phyloP scores from a whole-genome alignment of 225 moss, liverwort and hornwort genomes.

The Bryum argenteum region DNA sequence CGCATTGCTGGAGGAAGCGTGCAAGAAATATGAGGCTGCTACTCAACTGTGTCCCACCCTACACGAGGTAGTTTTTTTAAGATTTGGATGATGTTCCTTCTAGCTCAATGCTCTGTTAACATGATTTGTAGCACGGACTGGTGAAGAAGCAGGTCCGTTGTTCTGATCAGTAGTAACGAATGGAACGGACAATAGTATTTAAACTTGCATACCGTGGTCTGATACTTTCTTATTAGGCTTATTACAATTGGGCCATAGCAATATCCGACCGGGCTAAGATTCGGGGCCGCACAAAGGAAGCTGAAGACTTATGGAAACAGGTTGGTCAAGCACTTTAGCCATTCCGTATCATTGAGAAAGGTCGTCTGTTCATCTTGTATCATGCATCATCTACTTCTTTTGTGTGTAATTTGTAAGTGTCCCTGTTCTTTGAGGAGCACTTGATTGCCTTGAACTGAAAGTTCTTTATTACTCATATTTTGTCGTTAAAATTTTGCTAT shows the following conservation, averaged over 20 bases:
- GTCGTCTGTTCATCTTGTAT: conserved; percentile 5
- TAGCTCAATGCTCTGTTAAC: background rate
- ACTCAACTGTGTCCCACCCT: conserved; percentile 85
- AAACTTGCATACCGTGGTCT: conserved; percentile 11
- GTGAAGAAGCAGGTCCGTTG: conserved; percentile 26
- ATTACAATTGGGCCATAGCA: conserved; percentile 98
- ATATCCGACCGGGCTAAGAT: conserved; percentile 98
- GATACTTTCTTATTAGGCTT: conserved; percentile 59
- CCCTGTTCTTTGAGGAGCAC: conserved; percentile 16
- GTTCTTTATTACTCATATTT: conserved; percentile 1
- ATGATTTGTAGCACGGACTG: conserved; percentile 2
- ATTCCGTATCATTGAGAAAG: conserved; percentile 16
- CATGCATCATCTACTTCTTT: conserved; percentile 1
- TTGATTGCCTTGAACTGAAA: conserved; percentile 9
- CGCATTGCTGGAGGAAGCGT: conserved; percentile 87
- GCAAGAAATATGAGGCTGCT: conserved; percentile 92
- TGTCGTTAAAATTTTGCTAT: background rate
- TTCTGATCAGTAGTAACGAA: conserved; percentile 10
- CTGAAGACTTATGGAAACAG: conserved; percentile 99
- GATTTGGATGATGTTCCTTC: conserved; percentile 14
- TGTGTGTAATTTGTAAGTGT: conserved; percentile 1
- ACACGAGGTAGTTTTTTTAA: conserved; percentile 68
- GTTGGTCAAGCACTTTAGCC: conserved; percentile 37
- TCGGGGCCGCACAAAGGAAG: conserved; percentile 94
- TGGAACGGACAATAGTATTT: conserved; percentile 19